Evolutionary conservation across 208 protist species (phyloP), one percentile per base, ranked within the genome.

Genomic region (Acanthamoeba sp.): DNA sequence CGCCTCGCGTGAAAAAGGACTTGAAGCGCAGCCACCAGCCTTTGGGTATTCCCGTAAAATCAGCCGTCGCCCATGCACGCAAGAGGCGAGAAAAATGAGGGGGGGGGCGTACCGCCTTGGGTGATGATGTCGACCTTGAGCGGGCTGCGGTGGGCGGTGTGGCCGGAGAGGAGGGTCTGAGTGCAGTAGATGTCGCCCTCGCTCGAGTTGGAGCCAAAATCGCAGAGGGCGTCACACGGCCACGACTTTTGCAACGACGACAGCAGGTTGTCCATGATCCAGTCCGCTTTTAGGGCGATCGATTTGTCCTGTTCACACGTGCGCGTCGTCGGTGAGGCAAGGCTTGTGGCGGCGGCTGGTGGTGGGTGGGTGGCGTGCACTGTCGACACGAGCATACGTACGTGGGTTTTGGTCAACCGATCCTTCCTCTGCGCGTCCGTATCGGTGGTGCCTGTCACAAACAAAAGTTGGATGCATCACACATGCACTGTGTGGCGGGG

Each of bases 81-180:
- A 64, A 0, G 16, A 27, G 20, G 27, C 27, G 22, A 7, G 1
- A 1, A 5, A 24, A 5, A 64, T 7, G 57, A 1, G 57, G 57
- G 22, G 57, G 57, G 57, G 22, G 57, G 27, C 57, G 66, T 78
- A 78, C 66, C n/a, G 66, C 66, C 66, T 22, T 78, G 66, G 24
- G 66, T 78, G 66, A 78, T 78, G 34, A 78, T 78, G 66, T 78
- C 66, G 10, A 78, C 66, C 36, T 78, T 78, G 66, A 78, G 66
- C 27, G 66, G 66, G 32, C 66, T 78, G 32, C 66, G 66, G 36
- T 78, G 66, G 34, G 66, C 66, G 34, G 66, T 78, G 66, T 78
- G 66, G 66, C 66, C 66, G 66, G 66, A 34, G 12, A 78, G 66
- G 14, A 78, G 66, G 0, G 66, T 78, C 66, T 78, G 66, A 5